Percentiles rank a stretch among this genome's conserved stretches.
Evolutionary conservation across 2,329 filamentous ascomycete genomes (phyloP).

Genomic region (Nigrograna mackinnonii): DNA sequence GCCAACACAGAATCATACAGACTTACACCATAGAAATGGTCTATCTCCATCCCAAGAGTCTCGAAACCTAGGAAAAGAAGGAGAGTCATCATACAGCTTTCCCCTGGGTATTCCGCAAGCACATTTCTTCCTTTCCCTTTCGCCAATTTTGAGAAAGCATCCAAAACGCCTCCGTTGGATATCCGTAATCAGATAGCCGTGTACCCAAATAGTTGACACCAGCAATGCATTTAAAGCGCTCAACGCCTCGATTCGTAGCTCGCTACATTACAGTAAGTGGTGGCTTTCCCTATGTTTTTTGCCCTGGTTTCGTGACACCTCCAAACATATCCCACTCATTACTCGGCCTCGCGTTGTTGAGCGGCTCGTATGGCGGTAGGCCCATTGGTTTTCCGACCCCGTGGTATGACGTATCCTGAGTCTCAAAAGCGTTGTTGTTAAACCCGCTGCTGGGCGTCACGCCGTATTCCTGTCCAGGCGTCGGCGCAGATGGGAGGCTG

Average conservation of each 20-base stretch:
- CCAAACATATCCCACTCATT: constrained; percentile 29
- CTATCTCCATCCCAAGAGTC: too few species aligned
- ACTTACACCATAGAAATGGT: too few species aligned
- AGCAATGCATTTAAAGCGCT: too few species aligned
- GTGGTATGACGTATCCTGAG: constrained; percentile 21
- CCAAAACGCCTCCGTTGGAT: too few species aligned
- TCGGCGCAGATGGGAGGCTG: constrained; percentile 22
- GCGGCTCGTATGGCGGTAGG: neutral
- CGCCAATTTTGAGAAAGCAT: too few species aligned
- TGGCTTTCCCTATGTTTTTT: neutral
- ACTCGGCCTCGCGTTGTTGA: constrained; percentile 10
- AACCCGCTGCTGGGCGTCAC: constrained; percentile 7
- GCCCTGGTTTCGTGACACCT: constrained; percentile 10
- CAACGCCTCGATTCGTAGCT: neutral
- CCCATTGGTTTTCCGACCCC: neutral
- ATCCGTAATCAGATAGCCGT: too few species aligned
- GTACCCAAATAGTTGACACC: too few species aligned
- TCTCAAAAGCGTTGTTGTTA: constrained; percentile 18
- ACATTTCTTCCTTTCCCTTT: too few species aligned
- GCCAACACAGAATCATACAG: too few species aligned
- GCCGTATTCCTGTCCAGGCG: constrained; percentile 28
- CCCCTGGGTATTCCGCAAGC: too few species aligned
- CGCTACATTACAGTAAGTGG: neutral
- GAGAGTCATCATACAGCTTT: too few species aligned
- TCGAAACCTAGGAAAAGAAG: too few species aligned